phyloP scores from a whole-genome alignment of 495 filamentous ascomycete species.

The Pyrenula aspistea region DNA sequence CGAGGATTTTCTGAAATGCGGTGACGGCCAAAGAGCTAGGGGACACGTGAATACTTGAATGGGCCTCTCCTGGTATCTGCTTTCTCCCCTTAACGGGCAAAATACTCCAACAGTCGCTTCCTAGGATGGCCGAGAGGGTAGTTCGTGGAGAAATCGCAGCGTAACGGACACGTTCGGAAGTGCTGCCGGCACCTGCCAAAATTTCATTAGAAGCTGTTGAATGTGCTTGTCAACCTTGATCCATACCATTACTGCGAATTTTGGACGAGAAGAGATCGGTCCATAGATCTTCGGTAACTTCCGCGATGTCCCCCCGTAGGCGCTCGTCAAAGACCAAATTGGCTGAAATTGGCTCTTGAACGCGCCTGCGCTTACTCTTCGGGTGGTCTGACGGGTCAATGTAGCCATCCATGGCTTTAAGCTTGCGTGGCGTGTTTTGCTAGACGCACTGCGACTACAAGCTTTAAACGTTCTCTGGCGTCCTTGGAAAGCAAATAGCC shows the following conservation, averaged over 20 bases:
- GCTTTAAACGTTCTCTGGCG: too few relatives aligned
- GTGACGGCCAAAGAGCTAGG: constrained; percentile 64
- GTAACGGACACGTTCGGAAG: constrained; percentile 32
- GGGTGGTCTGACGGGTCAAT: constrained; percentile 23
- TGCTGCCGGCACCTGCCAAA: constrained; percentile 6
- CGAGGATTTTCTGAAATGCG: constrained; percentile 53
- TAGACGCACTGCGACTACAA: too few relatives aligned
- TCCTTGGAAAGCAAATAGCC: too few relatives aligned
- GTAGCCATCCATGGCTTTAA: constrained; percentile 9
- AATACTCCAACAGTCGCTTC: constrained; percentile 68
- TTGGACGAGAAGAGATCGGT: constrained; percentile 62
- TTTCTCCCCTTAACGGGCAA: constrained; percentile 51
- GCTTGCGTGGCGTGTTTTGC: too few relatives aligned
- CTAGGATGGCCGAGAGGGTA: constrained; percentile 44
- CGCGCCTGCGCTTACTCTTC: constrained; percentile 27
- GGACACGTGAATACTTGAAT: constrained; percentile 75
- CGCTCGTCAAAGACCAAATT: constrained; percentile 66
- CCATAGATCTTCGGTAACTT: constrained; percentile 78
- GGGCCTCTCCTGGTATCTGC: constrained; percentile 6
- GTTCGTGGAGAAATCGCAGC: constrained; percentile 76
- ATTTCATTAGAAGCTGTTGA: constrained; percentile 8
- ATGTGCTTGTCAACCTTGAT: constrained; percentile 5
- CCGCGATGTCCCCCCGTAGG: constrained; percentile 75
- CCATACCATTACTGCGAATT: constrained; percentile 5
- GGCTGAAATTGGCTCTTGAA: constrained; percentile 47